Percentiles rank a stretch among this genome's conserved stretches.
Conservation (phyloP, 129 eudicot genomes). For the Deinandra increscens region DNA sequence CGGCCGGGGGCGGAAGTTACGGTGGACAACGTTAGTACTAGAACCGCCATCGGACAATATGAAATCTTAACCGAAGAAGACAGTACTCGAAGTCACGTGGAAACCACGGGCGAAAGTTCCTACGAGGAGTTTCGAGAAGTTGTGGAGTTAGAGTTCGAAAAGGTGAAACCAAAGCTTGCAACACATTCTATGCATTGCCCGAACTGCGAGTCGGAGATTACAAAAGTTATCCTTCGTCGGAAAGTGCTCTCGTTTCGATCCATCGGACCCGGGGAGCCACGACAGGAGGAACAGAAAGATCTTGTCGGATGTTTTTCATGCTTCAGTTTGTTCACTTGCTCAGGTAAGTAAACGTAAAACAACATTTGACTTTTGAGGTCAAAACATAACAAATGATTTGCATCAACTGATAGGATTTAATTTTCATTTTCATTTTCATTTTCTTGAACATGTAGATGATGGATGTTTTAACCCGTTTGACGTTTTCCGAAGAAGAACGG, state of each 20-base stretch:
- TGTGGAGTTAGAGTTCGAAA: slow-evolving; percentile 54
- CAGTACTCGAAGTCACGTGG: background rate
- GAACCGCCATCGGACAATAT: background rate
- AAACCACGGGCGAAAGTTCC: slow-evolving; percentile 18
- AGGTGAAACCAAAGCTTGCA: slow-evolving; percentile 41
- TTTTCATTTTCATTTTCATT: background rate
- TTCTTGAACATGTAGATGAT: background rate
- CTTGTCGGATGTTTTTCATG: slow-evolving; percentile 61
- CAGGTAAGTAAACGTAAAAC: slow-evolving; percentile 35
- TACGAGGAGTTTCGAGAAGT: slow-evolving; percentile 40
- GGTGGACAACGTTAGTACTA: background rate
- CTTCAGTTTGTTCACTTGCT: slow-evolving; percentile 52
- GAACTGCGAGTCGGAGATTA: slow-evolving; percentile 39
- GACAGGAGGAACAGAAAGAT: slow-evolving; percentile 12
- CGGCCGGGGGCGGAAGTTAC: slow-evolving; percentile 9
- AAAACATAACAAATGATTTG: background rate
- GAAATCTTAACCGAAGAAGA: slow-evolving; percentile 1
- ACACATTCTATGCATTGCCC: slow-evolving; percentile 64
- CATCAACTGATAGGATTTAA: background rate
- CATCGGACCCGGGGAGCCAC: background rate
- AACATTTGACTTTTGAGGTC: background rate
- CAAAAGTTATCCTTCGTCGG: slow-evolving; percentile 60
- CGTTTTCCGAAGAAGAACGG: slow-evolving; percentile 17
- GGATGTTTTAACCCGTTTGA: slow-evolving; percentile 34
- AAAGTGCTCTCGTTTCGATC: slow-evolving; percentile 7